phyloP scores from a whole-genome alignment of 2,329 filamentous ascomycete genomes.

The Camptophora hylomeconis region DNA sequence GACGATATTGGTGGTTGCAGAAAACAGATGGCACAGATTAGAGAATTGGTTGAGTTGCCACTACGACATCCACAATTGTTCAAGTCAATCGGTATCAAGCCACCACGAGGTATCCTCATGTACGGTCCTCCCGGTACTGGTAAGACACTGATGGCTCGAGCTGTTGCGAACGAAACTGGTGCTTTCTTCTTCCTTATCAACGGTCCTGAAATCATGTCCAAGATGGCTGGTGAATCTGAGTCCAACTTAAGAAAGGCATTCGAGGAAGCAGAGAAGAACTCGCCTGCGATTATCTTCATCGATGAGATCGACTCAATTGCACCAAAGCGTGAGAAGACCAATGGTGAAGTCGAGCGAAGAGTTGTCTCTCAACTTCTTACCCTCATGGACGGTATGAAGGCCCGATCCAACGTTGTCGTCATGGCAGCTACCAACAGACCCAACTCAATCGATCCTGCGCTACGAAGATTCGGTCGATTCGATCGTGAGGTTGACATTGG shows the following conservation, averaged over 20 bases:
- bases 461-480: slow-evolving; percentile 96
- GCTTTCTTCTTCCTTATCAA: slow-evolving; percentile 99
- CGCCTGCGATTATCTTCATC: slow-evolving; percentile 97
- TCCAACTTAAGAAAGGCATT: slow-evolving; percentile 98
- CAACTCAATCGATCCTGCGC: slow-evolving; percentile 95
- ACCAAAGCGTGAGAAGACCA: slow-evolving; percentile 99
- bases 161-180: slow-evolving; percentile 96
- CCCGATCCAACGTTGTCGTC: slow-evolving; percentile 93
- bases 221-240: slow-evolving; percentile 99
- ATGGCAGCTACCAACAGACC: slow-evolving; percentile 99
- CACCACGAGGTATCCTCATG: slow-evolving; percentile 91
- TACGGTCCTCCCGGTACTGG: slow-evolving; percentile 95
- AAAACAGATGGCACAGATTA: slow-evolving; percentile 99
- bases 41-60: slow-evolving; percentile 94
- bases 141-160: slow-evolving; percentile 98
- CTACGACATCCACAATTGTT: slow-evolving; percentile 95
- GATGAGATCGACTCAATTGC: slow-evolving; percentile 99
- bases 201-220: slow-evolving; percentile 98
- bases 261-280: slow-evolving; percentile 99
- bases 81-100: slow-evolving; percentile 99
- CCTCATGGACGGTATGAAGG: slow-evolving; percentile 99
- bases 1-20: slow-evolving; percentile 98
- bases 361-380: slow-evolving; percentile 94
- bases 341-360: slow-evolving; percentile 95
- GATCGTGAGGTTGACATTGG: slow-evolving; percentile 98